These are phyloP conservation scores for Pezicula radicicola DNA, from an alignment of 2,329 filamentous ascomycete genomes.

Conservation along the genomic window DNA sequence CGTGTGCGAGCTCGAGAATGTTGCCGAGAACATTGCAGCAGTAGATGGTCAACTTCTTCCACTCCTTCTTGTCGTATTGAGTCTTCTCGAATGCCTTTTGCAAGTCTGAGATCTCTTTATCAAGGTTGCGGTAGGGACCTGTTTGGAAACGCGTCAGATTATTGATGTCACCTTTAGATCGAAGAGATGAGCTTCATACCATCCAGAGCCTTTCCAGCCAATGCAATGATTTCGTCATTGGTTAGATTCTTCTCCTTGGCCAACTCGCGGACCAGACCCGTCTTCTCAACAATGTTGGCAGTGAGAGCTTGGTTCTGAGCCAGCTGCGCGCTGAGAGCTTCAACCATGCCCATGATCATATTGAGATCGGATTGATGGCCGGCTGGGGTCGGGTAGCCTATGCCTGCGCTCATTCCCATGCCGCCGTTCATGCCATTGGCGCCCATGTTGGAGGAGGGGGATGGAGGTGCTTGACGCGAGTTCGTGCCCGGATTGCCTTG, in stretches of 20 bases:
- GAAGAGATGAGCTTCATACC: constrained; percentile 36
- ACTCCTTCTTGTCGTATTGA: constrained; percentile 57
- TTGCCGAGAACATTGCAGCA: constrained; percentile 55
- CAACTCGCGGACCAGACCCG: constrained; percentile 57
- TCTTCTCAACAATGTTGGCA: constrained; percentile 61
- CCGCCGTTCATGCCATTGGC: constrained; percentile 27
- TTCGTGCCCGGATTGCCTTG: constrained; percentile 13
- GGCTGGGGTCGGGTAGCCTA: constrained; percentile 53
- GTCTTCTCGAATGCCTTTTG: constrained; percentile 60
- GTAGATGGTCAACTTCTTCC: constrained; percentile 50
- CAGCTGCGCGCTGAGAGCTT: constrained; percentile 46
- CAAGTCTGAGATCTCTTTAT: constrained; percentile 58
- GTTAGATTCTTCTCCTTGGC: constrained; percentile 48
- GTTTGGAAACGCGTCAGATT: constrained; percentile 8
- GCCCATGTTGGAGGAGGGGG: constrained; percentile 25
- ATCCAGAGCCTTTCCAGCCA: constrained; percentile 54
- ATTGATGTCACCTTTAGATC: background rate
- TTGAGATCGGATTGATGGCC: constrained; percentile 67
- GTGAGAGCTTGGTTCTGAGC: constrained; percentile 53
- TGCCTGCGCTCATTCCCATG: constrained; percentile 38
- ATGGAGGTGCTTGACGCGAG: constrained; percentile 27
- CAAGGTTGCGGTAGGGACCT: constrained; percentile 59
- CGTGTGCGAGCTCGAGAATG: constrained; percentile 62
- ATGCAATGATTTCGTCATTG: constrained; percentile 57
- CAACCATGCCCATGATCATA: constrained; percentile 66